Conservation (phyloP, 805 yeast genomes). For the Dipodascus albidus region DNA sequence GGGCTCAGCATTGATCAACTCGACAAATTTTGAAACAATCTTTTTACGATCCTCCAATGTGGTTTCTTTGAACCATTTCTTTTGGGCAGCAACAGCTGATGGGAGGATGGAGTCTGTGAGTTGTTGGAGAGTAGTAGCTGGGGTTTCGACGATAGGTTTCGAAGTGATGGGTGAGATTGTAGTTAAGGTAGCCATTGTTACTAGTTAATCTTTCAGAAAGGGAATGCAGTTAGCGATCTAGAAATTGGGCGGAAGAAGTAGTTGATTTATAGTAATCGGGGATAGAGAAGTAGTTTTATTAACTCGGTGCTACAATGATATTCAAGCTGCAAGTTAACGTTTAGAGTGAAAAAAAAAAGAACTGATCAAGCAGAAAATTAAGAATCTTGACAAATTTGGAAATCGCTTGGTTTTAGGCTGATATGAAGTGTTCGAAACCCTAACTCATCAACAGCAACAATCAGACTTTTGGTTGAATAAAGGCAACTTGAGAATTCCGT, state of each 20-base stretch:
- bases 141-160: slow-evolving; percentile 18
- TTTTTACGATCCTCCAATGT: slow-evolving; percentile 18
- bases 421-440: too few species aligned
- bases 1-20: slow-evolving; percentile 15
- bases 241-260: neutral
- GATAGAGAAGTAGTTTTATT: neutral
- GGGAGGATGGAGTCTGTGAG: slow-evolving; percentile 12
- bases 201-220: too few species aligned
- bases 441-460: too few species aligned
- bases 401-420: too few species aligned
- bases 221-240: neutral
- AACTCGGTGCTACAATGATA: neutral
- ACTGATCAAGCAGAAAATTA: too few species aligned
- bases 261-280: neutral
- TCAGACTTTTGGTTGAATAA: too few species aligned
- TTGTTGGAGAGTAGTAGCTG: slow-evolving; percentile 16
- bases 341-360: too few species aligned
- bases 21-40: slow-evolving; percentile 16
- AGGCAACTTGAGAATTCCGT: too few species aligned
- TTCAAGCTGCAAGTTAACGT: too few species aligned
- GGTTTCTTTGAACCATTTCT: slow-evolving; percentile 16
- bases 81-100: slow-evolving; percentile 17
- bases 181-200: slow-evolving; percentile 10
- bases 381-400: too few species aligned
- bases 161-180: slow-evolving; percentile 24